Evolutionary conservation across 2,329 filamentous ascomycete genomes (phyloP).

Genomic region (Arthrobotrys iridis): DNA sequence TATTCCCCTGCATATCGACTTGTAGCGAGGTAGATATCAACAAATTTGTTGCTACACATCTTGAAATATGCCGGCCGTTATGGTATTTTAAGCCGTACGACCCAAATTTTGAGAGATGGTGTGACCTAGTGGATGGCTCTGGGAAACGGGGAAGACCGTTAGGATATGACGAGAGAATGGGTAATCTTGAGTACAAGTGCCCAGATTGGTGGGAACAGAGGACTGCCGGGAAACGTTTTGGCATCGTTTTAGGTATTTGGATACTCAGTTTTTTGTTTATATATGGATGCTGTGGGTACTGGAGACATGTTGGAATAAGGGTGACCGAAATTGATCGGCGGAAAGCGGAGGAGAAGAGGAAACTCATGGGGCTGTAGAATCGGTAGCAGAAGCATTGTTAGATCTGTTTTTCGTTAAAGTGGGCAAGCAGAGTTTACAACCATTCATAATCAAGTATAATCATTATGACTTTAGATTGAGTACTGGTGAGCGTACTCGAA

Average conservation of each 20-base stretch:
- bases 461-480: no score
- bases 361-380: slow-evolving; percentile 22
- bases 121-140: slow-evolving; percentile 32
- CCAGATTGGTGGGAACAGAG: slow-evolving; percentile 50
- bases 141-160: slow-evolving; percentile 24
- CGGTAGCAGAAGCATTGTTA: neutral
- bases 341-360: slow-evolving; percentile 4
- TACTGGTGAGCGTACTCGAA: no score
- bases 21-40: slow-evolving; percentile 12
- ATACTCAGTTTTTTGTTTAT: slow-evolving; percentile 28
- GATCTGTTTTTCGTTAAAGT: no score
- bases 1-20: slow-evolving; percentile 34
- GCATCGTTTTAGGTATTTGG: slow-evolving; percentile 31
- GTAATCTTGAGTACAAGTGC: slow-evolving; percentile 34
- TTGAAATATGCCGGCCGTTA: slow-evolving; percentile 39
- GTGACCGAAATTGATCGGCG: slow-evolving; percentile 21
- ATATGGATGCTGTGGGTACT: slow-evolving; percentile 38
- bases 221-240: slow-evolving; percentile 34
- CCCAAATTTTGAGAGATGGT: slow-evolving; percentile 40
- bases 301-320: slow-evolving; percentile 5
- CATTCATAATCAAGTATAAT: no score
- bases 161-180: slow-evolving; percentile 44
- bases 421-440: no score
- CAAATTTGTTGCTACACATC: slow-evolving; percentile 18
- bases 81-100: slow-evolving; percentile 47